Conservation (phyloP, 176 grass and related monocot species). For the sorghum (Sorghum bicolor) region DNA sequence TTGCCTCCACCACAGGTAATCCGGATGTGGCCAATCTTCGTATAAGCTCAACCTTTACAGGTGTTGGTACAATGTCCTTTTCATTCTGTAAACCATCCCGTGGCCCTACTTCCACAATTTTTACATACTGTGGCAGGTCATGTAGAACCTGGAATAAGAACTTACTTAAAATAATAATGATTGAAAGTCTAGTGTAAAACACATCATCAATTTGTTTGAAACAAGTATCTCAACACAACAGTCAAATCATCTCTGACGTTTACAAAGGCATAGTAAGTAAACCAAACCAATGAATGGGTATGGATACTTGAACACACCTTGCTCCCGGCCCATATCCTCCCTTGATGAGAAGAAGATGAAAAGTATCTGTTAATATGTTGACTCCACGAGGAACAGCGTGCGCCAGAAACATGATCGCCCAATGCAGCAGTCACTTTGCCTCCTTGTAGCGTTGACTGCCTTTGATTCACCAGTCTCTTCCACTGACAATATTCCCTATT, state of each 20-base stretch:
- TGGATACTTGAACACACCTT: conserved; percentile 38
- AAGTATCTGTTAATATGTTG: conserved; percentile 34
- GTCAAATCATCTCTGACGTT: background rate
- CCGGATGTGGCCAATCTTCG: conserved; percentile 60
- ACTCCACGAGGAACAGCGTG: conserved; percentile 5
- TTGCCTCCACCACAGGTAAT: conserved; percentile 82
- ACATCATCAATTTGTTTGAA: background rate
- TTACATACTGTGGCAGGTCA: conserved; percentile 54
- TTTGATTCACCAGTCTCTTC: conserved; percentile 29
- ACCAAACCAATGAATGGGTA: conserved; percentile 3
- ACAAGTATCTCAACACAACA: conserved; percentile 2
- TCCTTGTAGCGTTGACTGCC: background rate
- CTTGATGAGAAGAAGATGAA: conserved; percentile 39
- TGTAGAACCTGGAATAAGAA: conserved; percentile 44
- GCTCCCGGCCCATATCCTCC: conserved; percentile 14
- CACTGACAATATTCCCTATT: conserved; percentile 36
- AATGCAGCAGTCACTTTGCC: background rate
- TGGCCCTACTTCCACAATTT: conserved; percentile 92
- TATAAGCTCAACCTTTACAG: conserved; percentile 81
- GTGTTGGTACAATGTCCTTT: conserved; percentile 62
- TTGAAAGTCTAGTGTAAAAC: background rate
- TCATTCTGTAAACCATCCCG: conserved; percentile 97
- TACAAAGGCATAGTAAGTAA: background rate
- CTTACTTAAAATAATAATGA: background rate
- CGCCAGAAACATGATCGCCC: background rate